Evolutionary conservation across 352 stramenopile species (phyloP), one percentile per base, ranked within the genome.

Genomic region (Globisporangium cystogenes): DNA sequence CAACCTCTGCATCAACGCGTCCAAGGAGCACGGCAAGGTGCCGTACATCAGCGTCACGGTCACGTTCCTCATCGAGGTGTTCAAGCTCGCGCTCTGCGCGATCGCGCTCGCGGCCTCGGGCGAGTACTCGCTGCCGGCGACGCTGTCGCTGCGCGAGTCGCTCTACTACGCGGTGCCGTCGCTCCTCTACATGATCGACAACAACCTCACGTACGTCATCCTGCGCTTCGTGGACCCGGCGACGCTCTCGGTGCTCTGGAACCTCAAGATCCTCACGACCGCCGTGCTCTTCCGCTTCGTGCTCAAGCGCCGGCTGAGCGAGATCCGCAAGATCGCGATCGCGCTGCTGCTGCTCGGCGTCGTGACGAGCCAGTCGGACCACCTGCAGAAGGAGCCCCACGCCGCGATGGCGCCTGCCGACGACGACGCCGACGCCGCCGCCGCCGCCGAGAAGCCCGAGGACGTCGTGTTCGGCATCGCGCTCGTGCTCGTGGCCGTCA

Each of bases 141-240:
- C 60, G 20, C 68, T 93, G 16, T 67, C 78, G 33, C 53, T 78
- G 23, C 65, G 68, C 23, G 77, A 91, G 48, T 66, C 63, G 21
- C 67, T 83, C 29, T 87, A 81, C 60, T 94, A 91, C 69, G 84
- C 84, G 18, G 68, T 90, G 42, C 84, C 84, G 8, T 88, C 84
- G n/a, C 72, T 91, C 40, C 73, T 94, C 27, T 94, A 94, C 62
- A 77, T 80, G 64, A 75, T 94, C 60, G 84, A 94, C 69, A 94
- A 93, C 71, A 94, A 94, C 61, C 76, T 94, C 41, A 87, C 82
- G 59, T 94, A 90, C 67, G 64, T 93, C n/a, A 90, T 94, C 48
- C 62, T 94, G 47, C 77, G 80, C 58, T 93, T 87, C 60, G 75
- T 94, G 57, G 84, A 94, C 64, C 82, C 84, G 0, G 82, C 84